A percentile compares a stretch with the other conserved stretches of the same genome.
Conservation (phyloP, 2,329 filamentous ascomycete species). For the Cladobotryum mycophilum region DNA sequence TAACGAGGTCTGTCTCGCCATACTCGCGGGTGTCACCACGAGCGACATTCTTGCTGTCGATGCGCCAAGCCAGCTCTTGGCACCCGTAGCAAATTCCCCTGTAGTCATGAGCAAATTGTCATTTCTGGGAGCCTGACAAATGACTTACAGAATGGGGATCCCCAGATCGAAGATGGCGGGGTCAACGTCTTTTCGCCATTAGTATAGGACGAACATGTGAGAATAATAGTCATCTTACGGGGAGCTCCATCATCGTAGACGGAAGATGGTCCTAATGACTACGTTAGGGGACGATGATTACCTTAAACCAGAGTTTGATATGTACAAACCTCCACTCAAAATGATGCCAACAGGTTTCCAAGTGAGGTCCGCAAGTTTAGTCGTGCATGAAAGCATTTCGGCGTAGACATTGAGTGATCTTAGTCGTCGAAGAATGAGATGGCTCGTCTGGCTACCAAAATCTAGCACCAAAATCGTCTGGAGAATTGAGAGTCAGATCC, state of each 20-base stretch:
- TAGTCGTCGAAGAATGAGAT: conserved; percentile 67
- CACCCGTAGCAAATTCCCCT: conserved; percentile 33
- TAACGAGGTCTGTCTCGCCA: conserved; percentile 28
- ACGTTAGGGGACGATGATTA: no score
- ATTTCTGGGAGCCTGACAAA: no score
- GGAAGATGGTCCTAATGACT: no score
- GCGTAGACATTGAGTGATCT: conserved; percentile 63
- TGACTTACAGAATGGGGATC: conserved; percentile 45
- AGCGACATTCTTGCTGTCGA: conserved; percentile 54
- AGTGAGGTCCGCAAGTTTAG: conserved; percentile 67
- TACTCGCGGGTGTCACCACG: conserved; percentile 13
- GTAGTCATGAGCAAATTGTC: no score
- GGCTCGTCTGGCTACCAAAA: conserved; percentile 20
- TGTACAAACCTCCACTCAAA: conserved; percentile 46
- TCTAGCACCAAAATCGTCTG: no score
- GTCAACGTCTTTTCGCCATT: conserved; percentile 42
- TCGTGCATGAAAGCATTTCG: conserved; percentile 83
- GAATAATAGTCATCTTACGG: conserved; percentile 10
- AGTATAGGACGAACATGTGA: no score
- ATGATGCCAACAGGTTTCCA: conserved; percentile 84
- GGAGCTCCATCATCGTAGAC: conserved; percentile 75
- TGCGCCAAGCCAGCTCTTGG: conserved; percentile 60
- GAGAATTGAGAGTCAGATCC: no score
- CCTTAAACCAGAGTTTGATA: conserved; percentile 20
- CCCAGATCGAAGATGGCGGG: conserved; percentile 60